Base-by-base conservation (phyloP, 352 stramenopile genomes). In the Pythium monospermum region DNA sequence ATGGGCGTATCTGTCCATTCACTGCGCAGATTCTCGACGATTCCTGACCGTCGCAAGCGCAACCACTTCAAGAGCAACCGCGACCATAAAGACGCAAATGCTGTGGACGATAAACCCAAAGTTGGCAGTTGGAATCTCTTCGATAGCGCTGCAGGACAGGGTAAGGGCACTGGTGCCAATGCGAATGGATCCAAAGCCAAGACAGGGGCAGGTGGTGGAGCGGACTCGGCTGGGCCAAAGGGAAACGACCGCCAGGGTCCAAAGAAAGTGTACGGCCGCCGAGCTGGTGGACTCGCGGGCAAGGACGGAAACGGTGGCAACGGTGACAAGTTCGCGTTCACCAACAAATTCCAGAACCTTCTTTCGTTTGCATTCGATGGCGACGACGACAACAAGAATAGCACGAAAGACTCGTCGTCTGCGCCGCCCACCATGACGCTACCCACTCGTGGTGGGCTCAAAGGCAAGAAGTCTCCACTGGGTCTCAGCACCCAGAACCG, bases 281-380 rank as follows among this genome's bases (percentile, higher is more conserved):
- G 36, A 23, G n/a, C n/a, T n/a, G n/a, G n/a, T n/a, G n/a, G n/a
- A n/a, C n/a, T n/a, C n/a, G n/a, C n/a, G n/a, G n/a, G n/a, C n/a
- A n/a, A n/a, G n/a, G n/a, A n/a, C n/a, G n/a, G n/a, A n/a, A n/a
- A n/a, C n/a, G n/a, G n/a, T n/a, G n/a, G n/a, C n/a, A 35, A 48
- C 30, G 41, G 26, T 13, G 32, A 30, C 8, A 23, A 10, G 39
- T 52, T 52, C 18, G 41, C 36, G 19, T 87, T 87, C 49, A 88
- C 80, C 19, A 87, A 91, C 69, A 88, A 91, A 61, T 91, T 91
- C 45, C 76, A 88, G 64, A 91, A 91, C 61, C 53, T 91, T 45
- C 51, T 91, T 45, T 88, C 73, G 42, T 86, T 88, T 52, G 74
- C 76, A 13, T 77, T 86, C 18, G 73, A 87, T 11, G 69, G 81